A percentile compares a stretch with the other conserved stretches of the same genome.
These are phyloP conservation scores for Cajanus cajan DNA, from an alignment of 306 rosid species.

Conservation along the genomic window DNA sequence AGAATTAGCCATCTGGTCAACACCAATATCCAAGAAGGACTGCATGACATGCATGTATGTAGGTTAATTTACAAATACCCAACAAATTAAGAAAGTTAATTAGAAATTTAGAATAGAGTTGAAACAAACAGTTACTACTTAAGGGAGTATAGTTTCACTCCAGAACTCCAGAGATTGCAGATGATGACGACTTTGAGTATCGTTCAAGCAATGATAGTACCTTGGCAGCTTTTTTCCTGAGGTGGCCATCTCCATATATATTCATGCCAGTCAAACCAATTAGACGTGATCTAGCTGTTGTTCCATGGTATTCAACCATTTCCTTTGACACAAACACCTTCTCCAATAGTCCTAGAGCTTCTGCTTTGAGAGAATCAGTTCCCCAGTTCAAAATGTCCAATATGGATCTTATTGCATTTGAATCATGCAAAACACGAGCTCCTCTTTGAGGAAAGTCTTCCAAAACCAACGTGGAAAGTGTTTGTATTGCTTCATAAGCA, in stretches of 20 bases:
- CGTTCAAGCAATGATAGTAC: slow-evolving; percentile 67
- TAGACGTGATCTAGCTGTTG: slow-evolving; percentile 49
- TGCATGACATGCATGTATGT: not conserved
- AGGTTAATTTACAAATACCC: slow-evolving; percentile 10
- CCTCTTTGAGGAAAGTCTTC: slow-evolving; percentile 67
- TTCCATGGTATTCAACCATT: slow-evolving; percentile 64
- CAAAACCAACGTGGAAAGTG: slow-evolving; percentile 73
- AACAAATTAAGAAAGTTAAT: not conserved
- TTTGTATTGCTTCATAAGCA: slow-evolving; percentile 69
- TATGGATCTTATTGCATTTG: slow-evolving; percentile 51
- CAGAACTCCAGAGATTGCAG: slow-evolving; percentile 48
- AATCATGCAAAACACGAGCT: slow-evolving; percentile 57
- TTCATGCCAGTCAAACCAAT: slow-evolving; percentile 51
- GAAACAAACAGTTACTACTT: not conserved
- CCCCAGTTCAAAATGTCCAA: slow-evolving; percentile 79
- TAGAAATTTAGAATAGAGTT: not conserved
- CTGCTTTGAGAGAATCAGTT: slow-evolving; percentile 57
- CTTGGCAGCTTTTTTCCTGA: slow-evolving; percentile 61
- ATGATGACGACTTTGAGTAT: slow-evolving; percentile 64
- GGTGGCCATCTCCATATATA: slow-evolving; percentile 48
- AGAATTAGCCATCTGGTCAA: not conserved
- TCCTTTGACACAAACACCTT: slow-evolving; percentile 69
- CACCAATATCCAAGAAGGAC: not conserved
- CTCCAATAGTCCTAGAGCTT: slow-evolving; percentile 65
- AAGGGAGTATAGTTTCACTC: slow-evolving; percentile 28